Conservation (phyloP, 305 asterid species). For the Solanum chacoense region DNA sequence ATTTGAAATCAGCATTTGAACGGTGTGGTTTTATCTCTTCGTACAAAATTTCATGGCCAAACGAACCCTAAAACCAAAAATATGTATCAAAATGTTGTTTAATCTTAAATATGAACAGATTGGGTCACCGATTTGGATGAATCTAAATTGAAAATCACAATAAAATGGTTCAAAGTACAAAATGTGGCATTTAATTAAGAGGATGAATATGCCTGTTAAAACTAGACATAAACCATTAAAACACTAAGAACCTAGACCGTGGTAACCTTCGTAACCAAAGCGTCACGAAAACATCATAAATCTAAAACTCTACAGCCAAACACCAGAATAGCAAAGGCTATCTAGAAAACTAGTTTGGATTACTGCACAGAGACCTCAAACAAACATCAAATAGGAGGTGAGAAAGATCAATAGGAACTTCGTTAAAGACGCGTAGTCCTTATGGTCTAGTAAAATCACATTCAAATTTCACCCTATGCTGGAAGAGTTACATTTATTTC, state of each 20-base stretch:
- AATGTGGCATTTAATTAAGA: background rate
- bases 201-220: background rate
- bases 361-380: background rate
- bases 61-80: too few species aligned
- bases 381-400: background rate
- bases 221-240: background rate
- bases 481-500: slow-evolving; percentile 47
- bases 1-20: too few species aligned
- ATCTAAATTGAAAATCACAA: background rate
- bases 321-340: background rate
- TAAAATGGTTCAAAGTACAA: background rate
- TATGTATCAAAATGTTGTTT: too few species aligned
- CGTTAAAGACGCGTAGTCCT: background rate
- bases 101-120: too few species aligned
- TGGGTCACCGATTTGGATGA: background rate
- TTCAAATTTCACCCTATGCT: slow-evolving; percentile 11
- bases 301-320: background rate
- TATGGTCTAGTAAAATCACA: background rate
- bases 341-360: background rate
- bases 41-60: too few species aligned
- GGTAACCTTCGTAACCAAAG: background rate
- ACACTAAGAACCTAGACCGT: background rate
- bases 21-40: too few species aligned
- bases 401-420: background rate
- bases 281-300: background rate